phyloP scores from a whole-genome alignment of 139 green algal genomes.

The Chlamydomonas sp. region DNA sequence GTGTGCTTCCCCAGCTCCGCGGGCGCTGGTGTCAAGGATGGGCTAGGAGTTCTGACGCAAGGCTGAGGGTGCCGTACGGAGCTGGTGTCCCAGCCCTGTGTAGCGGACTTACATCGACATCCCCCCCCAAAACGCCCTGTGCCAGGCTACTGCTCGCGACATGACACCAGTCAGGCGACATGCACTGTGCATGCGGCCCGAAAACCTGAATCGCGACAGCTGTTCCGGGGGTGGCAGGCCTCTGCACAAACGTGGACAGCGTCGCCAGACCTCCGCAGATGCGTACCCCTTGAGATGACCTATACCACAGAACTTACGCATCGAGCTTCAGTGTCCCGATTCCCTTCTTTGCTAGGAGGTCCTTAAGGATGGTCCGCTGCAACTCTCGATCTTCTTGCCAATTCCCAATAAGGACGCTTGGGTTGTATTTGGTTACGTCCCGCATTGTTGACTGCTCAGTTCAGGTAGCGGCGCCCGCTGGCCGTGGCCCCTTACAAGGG shows the following conservation, averaged over 20 bases:
- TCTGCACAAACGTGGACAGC: not conserved
- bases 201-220: not conserved
- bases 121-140: too few relatives aligned
- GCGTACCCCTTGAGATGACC: not conserved
- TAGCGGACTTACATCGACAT: too few relatives aligned
- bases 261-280: not conserved
- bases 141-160: too few relatives aligned
- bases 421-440: conserved; percentile 39
- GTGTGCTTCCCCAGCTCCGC: not conserved
- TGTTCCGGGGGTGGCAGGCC: not conserved
- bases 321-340: conserved; percentile 58
- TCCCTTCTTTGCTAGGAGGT: conserved; percentile 55
- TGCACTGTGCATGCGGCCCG: not conserved
- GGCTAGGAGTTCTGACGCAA: too few relatives aligned
- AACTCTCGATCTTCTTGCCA: conserved; percentile 75
- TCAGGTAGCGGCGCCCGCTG: too few relatives aligned
- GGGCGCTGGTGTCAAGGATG: too few relatives aligned
- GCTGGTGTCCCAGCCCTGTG: too few relatives aligned
- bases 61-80: too few relatives aligned
- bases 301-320: conserved; percentile 32
- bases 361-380: conserved; percentile 58
- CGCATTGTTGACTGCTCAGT: conserved; percentile 19
- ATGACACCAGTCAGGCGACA: too few relatives aligned
- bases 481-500: too few relatives aligned
- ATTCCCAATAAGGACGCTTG: conserved; percentile 65